These are phyloP conservation scores for Penicillium sp. DNA, from an alignment of 2,329 filamentous ascomycete genomes.

Conservation along the genomic window DNA sequence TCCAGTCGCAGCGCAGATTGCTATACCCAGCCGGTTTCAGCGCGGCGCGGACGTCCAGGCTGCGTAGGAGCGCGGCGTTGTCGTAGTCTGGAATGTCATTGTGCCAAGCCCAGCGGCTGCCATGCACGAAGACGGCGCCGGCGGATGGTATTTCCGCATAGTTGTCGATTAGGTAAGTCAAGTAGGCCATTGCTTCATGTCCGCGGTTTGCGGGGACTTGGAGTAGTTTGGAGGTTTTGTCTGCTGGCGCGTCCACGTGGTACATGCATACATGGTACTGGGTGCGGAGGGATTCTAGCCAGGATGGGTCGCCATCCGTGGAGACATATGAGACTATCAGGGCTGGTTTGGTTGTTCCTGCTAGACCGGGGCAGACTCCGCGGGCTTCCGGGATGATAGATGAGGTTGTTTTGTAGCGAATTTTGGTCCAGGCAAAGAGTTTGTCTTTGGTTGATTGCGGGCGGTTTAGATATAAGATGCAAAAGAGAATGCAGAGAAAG, in stretches of 20 bases:
- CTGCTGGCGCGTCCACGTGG: slow-evolving; percentile 36
- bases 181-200: slow-evolving; percentile 49
- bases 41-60: slow-evolving; percentile 42
- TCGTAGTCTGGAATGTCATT: slow-evolving; percentile 48
- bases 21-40: slow-evolving; percentile 45
- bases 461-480: slow-evolving; percentile 41
- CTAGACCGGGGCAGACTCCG: slow-evolving; percentile 46
- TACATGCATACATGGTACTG: slow-evolving; percentile 50
- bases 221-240: slow-evolving; percentile 31
- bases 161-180: slow-evolving; percentile 50
- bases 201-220: slow-evolving; percentile 49
- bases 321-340: slow-evolving; percentile 45
- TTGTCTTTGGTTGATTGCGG: slow-evolving; percentile 29
- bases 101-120: slow-evolving; percentile 46
- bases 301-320: slow-evolving; percentile 43
- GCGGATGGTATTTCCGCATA: slow-evolving; percentile 40
- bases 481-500: slow-evolving; percentile 34
- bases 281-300: slow-evolving; percentile 41
- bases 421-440: slow-evolving; percentile 44
- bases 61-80: slow-evolving; percentile 41
- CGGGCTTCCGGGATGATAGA: slow-evolving; percentile 34
- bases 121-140: slow-evolving; percentile 46
- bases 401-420: slow-evolving; percentile 44
- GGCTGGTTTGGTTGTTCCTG: slow-evolving; percentile 41
- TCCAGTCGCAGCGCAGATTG: slow-evolving; percentile 53